Evolutionary conservation across 2,329 filamentous ascomycete genomes (phyloP), one percentile per base, ranked within the genome.

Genomic region (Fusarium nanum): DNA sequence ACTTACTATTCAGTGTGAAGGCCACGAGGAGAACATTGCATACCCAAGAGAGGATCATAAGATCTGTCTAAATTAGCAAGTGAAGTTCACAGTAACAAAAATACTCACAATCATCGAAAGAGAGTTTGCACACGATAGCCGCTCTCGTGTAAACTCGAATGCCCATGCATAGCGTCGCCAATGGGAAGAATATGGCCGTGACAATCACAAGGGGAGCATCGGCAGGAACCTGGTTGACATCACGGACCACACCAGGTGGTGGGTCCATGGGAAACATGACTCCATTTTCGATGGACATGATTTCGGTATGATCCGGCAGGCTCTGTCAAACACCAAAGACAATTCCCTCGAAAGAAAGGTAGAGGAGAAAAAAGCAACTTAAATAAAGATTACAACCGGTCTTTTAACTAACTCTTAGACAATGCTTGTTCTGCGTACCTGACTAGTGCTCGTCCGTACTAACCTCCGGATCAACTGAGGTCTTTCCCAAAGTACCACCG

Each of bases 41-140:
- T 58, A 58, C 59, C 59, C 59, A 62, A 12, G 59, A 34, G 8
- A 62, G 53, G 6, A 57, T 62, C 59, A 62, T 62, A 13, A 62
- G 59, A 58, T 62, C 59, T 62, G 1, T 18, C 4, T 3, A 10
- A 11, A 3, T 61, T 52, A 48, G 52, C 8, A 30, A 37, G 5
- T 14, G 28, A 14, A 40, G 11, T 16, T 8, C 1, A 11, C 14
- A 9, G 42, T 0, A 3, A 5, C 3, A 42, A 28, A 2, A 1
- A 5, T 5, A 37, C 62, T 50, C 13, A 66, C 62, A 62, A 7
- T 66, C 62, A 54, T 66, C 62, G 3, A 66, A 56, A 11, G 58
- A 62, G 2, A 66, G 41, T 16, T 61, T 61, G 14, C 48, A 40
- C 0, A 66, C 58, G 3, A 66, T 42, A 6, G 14, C 52, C 18